A percentile compares a stretch with the other conserved stretches of the same genome.
These are phyloP conservation scores for Monosporozyma yasuniensis DNA, from an alignment of 805 yeast species.

Conservation along the genomic window DNA sequence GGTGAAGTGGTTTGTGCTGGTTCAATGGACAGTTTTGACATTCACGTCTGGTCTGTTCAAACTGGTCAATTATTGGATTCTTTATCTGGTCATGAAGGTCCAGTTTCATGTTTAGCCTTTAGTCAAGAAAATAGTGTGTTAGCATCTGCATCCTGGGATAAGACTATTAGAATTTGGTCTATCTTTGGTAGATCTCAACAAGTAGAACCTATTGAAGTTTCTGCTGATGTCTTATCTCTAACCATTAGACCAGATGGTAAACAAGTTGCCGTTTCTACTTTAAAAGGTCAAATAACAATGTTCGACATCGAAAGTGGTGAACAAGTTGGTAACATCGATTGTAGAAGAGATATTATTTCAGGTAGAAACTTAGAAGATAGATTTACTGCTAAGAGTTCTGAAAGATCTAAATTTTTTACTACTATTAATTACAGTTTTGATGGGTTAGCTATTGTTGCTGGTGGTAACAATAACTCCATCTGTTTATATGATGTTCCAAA, in stretches of 20 bases:
- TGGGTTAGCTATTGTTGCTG: slow-evolving; percentile 81
- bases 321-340: slow-evolving; percentile 78
- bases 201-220: slow-evolving; percentile 84
- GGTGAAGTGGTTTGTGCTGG: slow-evolving; percentile 97
- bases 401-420: slow-evolving; percentile 76
- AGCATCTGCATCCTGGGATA: slow-evolving; percentile 95
- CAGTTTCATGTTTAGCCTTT: slow-evolving; percentile 79
- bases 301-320: slow-evolving; percentile 78
- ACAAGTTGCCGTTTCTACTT: slow-evolving; percentile 76
- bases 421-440: slow-evolving; percentile 81
- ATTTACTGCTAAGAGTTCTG: slow-evolving; percentile 69
- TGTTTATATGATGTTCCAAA: slow-evolving; percentile 86
- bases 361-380: slow-evolving; percentile 81
- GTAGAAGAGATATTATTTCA: slow-evolving; percentile 72
- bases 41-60: slow-evolving; percentile 96
- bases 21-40: slow-evolving; percentile 78
- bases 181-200: slow-evolving; percentile 78
- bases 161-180: slow-evolving; percentile 87
- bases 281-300: slow-evolving; percentile 78
- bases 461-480: slow-evolving; percentile 84
- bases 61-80: slow-evolving; percentile 85
- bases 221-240: slow-evolving; percentile 73
- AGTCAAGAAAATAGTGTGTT: slow-evolving; percentile 68
- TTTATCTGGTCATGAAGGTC: slow-evolving; percentile 91
- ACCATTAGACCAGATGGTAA: slow-evolving; percentile 91